Conservation (phyloP, 495 filamentous ascomycete species). For the Talaromyces ruber region DNA sequence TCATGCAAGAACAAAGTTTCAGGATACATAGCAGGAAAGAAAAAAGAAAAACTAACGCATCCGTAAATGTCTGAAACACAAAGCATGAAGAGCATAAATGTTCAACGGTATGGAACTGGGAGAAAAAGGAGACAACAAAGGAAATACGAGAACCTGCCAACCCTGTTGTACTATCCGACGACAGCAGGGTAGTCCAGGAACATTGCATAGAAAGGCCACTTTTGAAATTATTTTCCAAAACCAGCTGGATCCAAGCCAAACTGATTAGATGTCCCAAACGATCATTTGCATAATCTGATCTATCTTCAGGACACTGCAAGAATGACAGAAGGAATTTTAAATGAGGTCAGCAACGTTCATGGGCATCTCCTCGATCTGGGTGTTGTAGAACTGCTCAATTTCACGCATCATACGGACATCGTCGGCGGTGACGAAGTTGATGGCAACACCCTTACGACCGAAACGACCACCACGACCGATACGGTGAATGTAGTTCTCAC, state of each 20-base stretch:
- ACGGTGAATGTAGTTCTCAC: constrained; percentile 99
- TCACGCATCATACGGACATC: constrained; percentile 99
- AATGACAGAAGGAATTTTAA: constrained; percentile 26
- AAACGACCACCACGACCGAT: constrained; percentile 99
- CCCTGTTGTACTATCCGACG: background rate
- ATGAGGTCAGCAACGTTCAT: constrained; percentile 55
- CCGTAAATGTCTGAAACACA: constrained; percentile 29
- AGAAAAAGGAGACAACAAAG: constrained; percentile 4
- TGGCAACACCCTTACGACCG: constrained; percentile 98
- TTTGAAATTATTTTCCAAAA: constrained; percentile 7
- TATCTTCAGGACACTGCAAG: background rate
- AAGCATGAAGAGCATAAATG: constrained; percentile 6
- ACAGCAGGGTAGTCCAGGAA: background rate
- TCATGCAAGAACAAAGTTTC: constrained; percentile 36
- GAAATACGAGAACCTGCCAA: constrained; percentile 2
- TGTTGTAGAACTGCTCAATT: constrained; percentile 70
- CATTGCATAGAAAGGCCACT: constrained; percentile 7
- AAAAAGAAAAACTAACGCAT: constrained; percentile 19
- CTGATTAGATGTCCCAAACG: constrained; percentile 1
- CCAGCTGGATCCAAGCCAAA: constrained; percentile 9
- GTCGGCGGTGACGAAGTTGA: constrained; percentile 99
- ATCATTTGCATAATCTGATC: background rate
- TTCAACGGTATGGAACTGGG: constrained; percentile 5
- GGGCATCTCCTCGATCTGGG: constrained; percentile 55
- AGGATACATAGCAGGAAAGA: constrained; percentile 27